These are phyloP conservation scores for Benincasa hispida DNA, from an alignment of 306 rosid species.

Conservation along the genomic window DNA sequence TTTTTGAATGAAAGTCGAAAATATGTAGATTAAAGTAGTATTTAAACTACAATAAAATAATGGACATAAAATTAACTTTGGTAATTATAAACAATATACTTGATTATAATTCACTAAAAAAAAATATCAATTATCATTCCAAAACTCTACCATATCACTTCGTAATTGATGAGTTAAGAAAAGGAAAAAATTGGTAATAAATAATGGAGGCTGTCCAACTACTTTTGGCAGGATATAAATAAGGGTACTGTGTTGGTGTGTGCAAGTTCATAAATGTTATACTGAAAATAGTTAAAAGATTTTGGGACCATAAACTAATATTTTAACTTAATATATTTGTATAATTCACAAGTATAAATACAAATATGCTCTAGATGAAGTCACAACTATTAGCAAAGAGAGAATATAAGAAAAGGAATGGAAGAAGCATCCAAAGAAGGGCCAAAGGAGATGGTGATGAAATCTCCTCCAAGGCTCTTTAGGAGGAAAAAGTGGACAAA, in stretches of 20 bases:
- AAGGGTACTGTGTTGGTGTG: not conserved
- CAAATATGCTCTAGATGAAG: not conserved
- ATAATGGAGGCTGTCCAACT: not conserved
- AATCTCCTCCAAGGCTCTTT: not conserved
- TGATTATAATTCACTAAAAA: no score
- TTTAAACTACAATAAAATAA: no score
- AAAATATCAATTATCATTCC: no score
- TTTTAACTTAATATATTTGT: not conserved
- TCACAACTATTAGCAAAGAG: no score
- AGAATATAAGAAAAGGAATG: not conserved
- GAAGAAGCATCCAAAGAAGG: not conserved
- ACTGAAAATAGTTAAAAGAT: not conserved
- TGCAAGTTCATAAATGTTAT: not conserved
- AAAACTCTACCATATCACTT: no score
- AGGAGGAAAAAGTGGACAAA: not conserved
- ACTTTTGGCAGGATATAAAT: not conserved
- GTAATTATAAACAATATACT: no score
- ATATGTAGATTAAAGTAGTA: no score
- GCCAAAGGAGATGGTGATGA: not conserved
- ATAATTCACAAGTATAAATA: not conserved
- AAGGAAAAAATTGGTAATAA: not conserved
- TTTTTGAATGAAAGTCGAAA: no score
- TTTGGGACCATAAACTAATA: not conserved
- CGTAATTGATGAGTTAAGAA: no score
- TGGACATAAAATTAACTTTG: no score